Base-by-base conservation (phyloP, 208 protist species). In the Wallacemonas sp. region DNA sequence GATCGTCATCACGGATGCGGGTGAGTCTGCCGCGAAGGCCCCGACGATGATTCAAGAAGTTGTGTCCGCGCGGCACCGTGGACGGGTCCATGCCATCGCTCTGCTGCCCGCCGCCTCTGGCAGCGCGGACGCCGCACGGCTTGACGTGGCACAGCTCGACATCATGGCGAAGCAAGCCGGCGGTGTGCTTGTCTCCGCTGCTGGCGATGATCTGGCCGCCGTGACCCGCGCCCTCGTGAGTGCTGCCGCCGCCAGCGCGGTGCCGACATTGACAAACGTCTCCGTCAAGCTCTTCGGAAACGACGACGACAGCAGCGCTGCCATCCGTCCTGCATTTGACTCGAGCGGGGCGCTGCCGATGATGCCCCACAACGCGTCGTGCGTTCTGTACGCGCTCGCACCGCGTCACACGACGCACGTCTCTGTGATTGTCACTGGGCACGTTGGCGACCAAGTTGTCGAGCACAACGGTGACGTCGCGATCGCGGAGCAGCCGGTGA, bases 1-100 rank as follows among this genome's bases (percentile, higher is more conserved):
- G 21, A 56, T 95, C 26, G 24, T 93, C 11, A 33, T 95, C 33
- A 79, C 84, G 11, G 86, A 92, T 69, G 75, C 70, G 17, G 73
- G 66, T 2, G 66, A 64, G 27, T 22, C 45, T 34, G 62, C 17
- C 67, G 62, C 15, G 21, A 66, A 6, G 61, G 68, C 14, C 24
- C 53, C 72, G 3, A 54, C 76, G 31, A 69, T 84, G 59, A 66
- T 88, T 15, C 59, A 66, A 34, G 64, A 67, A 3, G 79, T 60
- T 2, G 39, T 68, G 9, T 62, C 11, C 34, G 38, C 53, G 19
- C 26, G 60, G 33, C 41, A 68, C 36, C 28, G 39, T 24, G 55
- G 68, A 21, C 66, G 84, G 21, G 81, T 95, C 24, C 84, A 79
- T 70, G 75, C 77, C 49, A 70, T 95, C 14, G 84, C 72, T 1